A percentile compares a stretch with the other conserved stretches of the same genome.
Conservation (phyloP, 1,284 basidiomycete species). For the Tetrapyrgos nigripes region DNA sequence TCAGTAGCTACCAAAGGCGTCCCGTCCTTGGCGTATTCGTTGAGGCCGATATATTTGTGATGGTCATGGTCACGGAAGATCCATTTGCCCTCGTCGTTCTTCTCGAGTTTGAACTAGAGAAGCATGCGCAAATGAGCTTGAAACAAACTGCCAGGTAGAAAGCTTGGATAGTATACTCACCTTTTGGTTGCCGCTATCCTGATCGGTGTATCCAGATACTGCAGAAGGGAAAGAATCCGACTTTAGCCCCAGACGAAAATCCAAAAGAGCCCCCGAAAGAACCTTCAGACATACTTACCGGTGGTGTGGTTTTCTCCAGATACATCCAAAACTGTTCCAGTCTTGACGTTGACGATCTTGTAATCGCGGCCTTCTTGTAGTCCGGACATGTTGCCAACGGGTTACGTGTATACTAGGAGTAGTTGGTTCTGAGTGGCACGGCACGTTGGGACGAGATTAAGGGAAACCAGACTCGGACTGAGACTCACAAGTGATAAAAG, state of each 20-base stretch:
- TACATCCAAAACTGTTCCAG: constrained; percentile 58
- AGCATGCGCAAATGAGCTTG: neutral
- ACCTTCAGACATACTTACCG: constrained; percentile 35
- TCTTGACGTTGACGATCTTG: constrained; percentile 54
- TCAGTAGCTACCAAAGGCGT: constrained; percentile 40
- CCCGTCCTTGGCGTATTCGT: constrained; percentile 36
- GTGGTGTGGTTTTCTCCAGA: constrained; percentile 55
- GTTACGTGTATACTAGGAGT: no score
- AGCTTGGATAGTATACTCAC: constrained; percentile 32
- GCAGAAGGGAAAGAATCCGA: neutral
- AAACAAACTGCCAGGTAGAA: neutral
- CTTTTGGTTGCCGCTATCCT: constrained; percentile 55
- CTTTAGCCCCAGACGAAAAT: neutral
- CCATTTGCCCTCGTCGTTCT: constrained; percentile 40
- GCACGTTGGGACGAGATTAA: no score
- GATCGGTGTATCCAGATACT: constrained; percentile 57
- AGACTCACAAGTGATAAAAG: no score
- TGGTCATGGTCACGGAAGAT: constrained; percentile 46
- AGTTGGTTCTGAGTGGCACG: no score
- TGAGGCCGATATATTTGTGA: constrained; percentile 48
- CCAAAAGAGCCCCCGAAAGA: neutral
- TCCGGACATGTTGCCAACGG: neutral
- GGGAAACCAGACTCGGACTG: no score
- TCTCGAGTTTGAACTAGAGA: constrained; percentile 53
- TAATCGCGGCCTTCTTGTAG: constrained; percentile 40